A percentile compares a stretch with the other conserved stretches of the same genome.
Conservation (phyloP, 2,329 filamentous ascomycete genomes). For the Penicillium hordei region DNA sequence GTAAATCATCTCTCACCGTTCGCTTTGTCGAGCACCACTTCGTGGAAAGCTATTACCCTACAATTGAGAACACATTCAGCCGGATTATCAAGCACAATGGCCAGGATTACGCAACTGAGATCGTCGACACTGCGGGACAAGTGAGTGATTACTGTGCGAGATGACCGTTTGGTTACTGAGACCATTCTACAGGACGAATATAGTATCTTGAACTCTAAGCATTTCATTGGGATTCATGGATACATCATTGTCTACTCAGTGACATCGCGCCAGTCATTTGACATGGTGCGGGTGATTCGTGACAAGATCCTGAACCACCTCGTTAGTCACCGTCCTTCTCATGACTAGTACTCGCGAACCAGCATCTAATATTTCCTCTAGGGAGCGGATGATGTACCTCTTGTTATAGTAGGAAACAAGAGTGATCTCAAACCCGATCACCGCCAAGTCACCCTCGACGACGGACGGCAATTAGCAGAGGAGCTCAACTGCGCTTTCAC, state of each 20-base stretch:
- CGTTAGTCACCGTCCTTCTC: constrained; percentile 53
- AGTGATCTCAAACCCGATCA: constrained; percentile 89
- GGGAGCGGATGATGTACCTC: constrained; percentile 89
- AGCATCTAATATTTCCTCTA: constrained; percentile 38
- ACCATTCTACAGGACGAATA: constrained; percentile 75
- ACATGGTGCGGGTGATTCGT: constrained; percentile 93
- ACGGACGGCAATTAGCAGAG: constrained; percentile 79
- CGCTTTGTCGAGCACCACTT: constrained; percentile 98
- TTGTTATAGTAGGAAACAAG: constrained; percentile 97
- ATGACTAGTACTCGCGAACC: background rate
- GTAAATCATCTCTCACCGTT: constrained; percentile 95
- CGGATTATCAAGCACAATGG: constrained; percentile 91
- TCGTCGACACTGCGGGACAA: constrained; percentile 96
- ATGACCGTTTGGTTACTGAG: constrained; percentile 16
- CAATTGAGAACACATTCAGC: constrained; percentile 98
- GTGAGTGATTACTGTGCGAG: constrained; percentile 49
- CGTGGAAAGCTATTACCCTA: constrained; percentile 98
- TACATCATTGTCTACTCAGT: constrained; percentile 99
- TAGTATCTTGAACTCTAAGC: constrained; percentile 95
- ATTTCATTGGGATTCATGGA: constrained; percentile 98
- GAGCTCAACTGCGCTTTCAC: constrained; percentile 92
- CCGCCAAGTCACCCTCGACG: constrained; percentile 82
- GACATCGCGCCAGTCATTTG: constrained; percentile 86
- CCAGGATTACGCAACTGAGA: constrained; percentile 92
- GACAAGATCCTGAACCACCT: constrained; percentile 97